Evolutionary conservation across 768 basidiomycete species (phyloP).

Genomic region (Daedaleopsis nitida): DNA sequence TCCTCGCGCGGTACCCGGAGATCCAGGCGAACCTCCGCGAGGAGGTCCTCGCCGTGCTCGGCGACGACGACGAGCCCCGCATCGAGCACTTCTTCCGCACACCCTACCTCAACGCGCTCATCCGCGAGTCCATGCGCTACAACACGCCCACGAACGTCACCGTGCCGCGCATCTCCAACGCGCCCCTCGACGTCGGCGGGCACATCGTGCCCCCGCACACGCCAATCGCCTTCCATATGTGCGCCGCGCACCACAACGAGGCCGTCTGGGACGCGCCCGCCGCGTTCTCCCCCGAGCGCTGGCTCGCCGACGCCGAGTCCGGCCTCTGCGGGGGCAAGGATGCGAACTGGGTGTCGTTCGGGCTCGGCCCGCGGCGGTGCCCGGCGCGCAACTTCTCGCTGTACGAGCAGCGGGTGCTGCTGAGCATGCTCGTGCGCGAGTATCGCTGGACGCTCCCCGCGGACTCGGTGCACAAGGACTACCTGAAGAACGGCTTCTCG

Average conservation of each 20-base stretch:
- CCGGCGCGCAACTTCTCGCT: conserved; percentile 30
- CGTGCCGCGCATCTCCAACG: conserved; percentile 28
- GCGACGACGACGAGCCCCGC: conserved; percentile 31
- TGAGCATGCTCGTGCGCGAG: conserved; percentile 36
- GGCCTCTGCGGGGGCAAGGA: neutral
- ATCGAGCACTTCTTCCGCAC: conserved; percentile 31
- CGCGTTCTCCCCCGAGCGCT: conserved; percentile 56
- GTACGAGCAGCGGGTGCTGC: conserved; percentile 37
- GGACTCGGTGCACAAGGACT: conserved; percentile 28
- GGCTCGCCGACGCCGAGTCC: conserved; percentile 27
- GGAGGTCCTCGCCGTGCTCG: conserved; percentile 38
- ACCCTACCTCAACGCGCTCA: conserved; percentile 39
- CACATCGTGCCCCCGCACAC: conserved; percentile 34
- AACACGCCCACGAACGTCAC: conserved; percentile 31
- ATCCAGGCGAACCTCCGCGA: conserved; percentile 38
- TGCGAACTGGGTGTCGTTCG: conserved; percentile 14
- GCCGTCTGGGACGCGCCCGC: conserved; percentile 48
- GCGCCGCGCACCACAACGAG: conserved; percentile 38
- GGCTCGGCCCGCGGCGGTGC: conserved; percentile 24
- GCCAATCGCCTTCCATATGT: conserved; percentile 37
- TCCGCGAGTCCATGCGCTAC: conserved; percentile 42
- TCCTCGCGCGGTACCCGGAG: conserved; percentile 39
- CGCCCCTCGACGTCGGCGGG: conserved; percentile 34
- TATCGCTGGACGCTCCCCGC: conserved; percentile 38
- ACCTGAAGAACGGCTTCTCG: conserved; percentile 37